Evolutionary conservation across 371 early-diverging fungal species (phyloP).

Genomic region (Quaeritorhiza haematococci): DNA sequence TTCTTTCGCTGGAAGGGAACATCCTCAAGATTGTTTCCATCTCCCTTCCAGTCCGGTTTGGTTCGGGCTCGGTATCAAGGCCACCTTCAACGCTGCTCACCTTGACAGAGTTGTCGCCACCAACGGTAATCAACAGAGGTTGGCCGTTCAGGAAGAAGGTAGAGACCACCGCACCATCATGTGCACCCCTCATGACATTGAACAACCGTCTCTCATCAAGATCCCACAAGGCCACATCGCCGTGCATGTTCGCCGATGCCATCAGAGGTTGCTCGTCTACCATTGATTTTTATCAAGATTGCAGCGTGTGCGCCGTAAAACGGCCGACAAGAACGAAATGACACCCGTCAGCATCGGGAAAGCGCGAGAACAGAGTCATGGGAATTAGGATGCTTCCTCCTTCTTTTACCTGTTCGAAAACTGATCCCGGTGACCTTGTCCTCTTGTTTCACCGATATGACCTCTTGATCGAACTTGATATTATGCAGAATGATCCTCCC

Average conservation of each 20-base stretch:
- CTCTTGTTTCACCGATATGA: slow-evolving; percentile 76
- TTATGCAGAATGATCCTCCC: slow-evolving; percentile 83
- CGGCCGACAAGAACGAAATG: neutral
- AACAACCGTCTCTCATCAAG: slow-evolving; percentile 67
- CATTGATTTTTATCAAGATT: too few species aligned
- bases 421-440: slow-evolving; percentile 81
- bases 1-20: too few species aligned
- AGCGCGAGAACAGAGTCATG: neutral
- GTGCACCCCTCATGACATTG: slow-evolving; percentile 72
- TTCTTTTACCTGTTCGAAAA: slow-evolving; percentile 74
- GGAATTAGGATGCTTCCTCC: neutral
- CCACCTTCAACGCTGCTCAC: too few species aligned
- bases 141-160: slow-evolving; percentile 75
- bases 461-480: slow-evolving; percentile 65
- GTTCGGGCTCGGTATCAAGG: too few species aligned
- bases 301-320: neutral
- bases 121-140: slow-evolving; percentile 82
- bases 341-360: neutral
- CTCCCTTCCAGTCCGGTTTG: too few species aligned
- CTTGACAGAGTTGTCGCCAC: slow-evolving; percentile 86
- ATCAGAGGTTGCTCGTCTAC: slow-evolving; percentile 74
- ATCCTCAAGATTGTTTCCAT: neutral
- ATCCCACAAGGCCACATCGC: slow-evolving; percentile 92
- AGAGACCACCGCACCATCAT: slow-evolving; percentile 69
- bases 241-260: slow-evolving; percentile 81